Evolutionary conservation across 106 monocot species (phyloP), one percentile per base, ranked within the genome.

Genomic region (Hemerocallis citrina): DNA sequence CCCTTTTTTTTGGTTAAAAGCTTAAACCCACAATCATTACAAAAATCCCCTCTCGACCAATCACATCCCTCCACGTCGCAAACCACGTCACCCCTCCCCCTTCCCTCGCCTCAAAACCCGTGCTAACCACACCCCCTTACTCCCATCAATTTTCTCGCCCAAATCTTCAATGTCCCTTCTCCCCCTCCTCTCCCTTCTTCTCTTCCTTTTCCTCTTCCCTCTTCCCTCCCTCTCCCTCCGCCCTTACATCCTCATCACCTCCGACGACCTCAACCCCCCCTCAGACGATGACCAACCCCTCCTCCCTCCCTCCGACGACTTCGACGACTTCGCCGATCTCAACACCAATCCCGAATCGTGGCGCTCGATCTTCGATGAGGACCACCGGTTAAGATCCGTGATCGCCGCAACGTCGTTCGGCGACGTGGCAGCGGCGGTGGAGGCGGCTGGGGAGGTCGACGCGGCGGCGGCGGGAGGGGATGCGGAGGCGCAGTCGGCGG

Each of bases 311-410:
- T 46, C 72, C 42, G 77, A 75, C 23, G 76, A 80, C 65, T 68
- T 81, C 15, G 71, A 79, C 19, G 27, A 57, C 63, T 41, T 52
- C 55, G 37, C 74, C 62, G 64, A 68, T 56, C 84, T 76, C 39
- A 75, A 75, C 29, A 73, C 81, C 57, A 83, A 89, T 40, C 81
- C 84, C 14, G 83, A 81, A n/a, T 87, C 92, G 7, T 92, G 92
- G 87, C 66, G 54, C 19, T 75, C 82, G 69, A 37, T 91, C 47
- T 64, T 96, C 23, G 86, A 89, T 50, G 25, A 8, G n/a, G 4
- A 16, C 43, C 59, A 9, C 52, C 62, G 35, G 34, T 22, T 13
- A 48, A 37, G 36, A 35, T 4, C 34, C 46, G 59, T 98, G 64
- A 60, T 91, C 66, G 42, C 78, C 15, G 91, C 96, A 2, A 74